phyloP scores from a whole-genome alignment of 2,329 filamentous ascomycete genomes.

The Gnomoniopsis smithogilvyi region DNA sequence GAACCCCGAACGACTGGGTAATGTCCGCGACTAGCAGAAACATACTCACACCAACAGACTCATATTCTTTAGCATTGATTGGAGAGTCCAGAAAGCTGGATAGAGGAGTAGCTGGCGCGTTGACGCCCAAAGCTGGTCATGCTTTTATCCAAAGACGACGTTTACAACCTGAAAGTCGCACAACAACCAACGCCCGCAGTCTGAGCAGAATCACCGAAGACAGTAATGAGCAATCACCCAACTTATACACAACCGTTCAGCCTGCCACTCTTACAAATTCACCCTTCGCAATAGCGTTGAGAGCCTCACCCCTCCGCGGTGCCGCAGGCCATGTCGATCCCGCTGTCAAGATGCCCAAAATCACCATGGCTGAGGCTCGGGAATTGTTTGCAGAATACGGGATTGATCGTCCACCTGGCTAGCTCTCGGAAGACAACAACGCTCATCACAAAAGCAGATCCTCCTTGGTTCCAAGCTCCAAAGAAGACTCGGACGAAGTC shows the following conservation, averaged over 20 bases:
- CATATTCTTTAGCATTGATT: background rate
- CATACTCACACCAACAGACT: background rate
- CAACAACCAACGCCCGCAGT: background rate
- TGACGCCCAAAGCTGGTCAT: background rate
- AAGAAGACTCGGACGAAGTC: slow-evolving; percentile 18
- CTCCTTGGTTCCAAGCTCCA: background rate
- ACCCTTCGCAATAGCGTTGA: background rate
- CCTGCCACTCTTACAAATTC: background rate
- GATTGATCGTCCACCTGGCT: slow-evolving; percentile 42
- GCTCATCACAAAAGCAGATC: background rate
- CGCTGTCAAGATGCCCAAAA: background rate
- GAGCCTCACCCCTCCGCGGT: background rate
- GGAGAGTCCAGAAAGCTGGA: background rate
- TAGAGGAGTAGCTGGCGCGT: background rate
- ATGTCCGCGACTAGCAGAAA: background rate
- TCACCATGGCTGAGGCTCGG: slow-evolving; percentile 34
- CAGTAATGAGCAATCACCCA: background rate
- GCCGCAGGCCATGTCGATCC: background rate
- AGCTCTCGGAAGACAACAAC: slow-evolving; percentile 40
- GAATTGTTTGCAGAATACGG: slow-evolving; percentile 46
- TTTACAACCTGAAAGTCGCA: background rate
- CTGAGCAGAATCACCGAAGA: background rate
- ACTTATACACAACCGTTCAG: background rate
- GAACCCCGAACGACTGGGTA: background rate
- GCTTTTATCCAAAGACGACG: background rate